Base-by-base conservation (phyloP, 371 early-diverging fungal genomes). In the Saksenaea oblongispora region DNA sequence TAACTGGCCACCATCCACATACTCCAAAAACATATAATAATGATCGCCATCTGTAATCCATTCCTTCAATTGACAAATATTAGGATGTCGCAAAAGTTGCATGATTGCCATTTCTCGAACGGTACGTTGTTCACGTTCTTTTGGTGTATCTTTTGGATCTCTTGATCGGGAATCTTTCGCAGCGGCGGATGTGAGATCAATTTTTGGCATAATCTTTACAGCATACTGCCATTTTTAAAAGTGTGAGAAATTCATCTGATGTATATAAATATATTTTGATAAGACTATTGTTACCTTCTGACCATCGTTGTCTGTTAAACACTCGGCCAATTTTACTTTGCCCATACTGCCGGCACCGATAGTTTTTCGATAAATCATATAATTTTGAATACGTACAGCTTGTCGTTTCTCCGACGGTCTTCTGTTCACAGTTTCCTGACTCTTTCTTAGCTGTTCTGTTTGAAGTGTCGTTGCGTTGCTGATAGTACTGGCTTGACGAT, bases 321-420 rank as follows among this genome's bases (percentile, higher is more conserved):
- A 80, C 60, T 80, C 85, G 14, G 94, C 99, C 26, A 98, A 79
- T 69, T 98, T 97, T 51, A 99, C 99, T 75, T 96, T 95, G 61
- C 98, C 96, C 92, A 97, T 98, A 56, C 95, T 94, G 14, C 99
- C 99, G 36, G 93, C 94, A 17, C 99, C 99, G 55, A 99, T 85
- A 4, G 95, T 93, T 71, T 96, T 98, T 55, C 75, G 61, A 54
- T 73, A 75, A 47, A 80, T 76, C 41, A 80, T 72, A 70, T 80
- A 80, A 57, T 80, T 76, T 36, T 72, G 71, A 59, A 80, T 69
- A 34, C 76, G 66, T 53, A 76, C 59, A 3, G 70, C 69, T 58
- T 72, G 73, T 42, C 75, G 75, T 27, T 71, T 66, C 56, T 78
- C 78, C 22, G 78, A 77, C 17, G 64, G 65, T 13, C 67, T 62